These are phyloP conservation scores for Eutypella sp. DNA, from an alignment of 2,329 filamentous ascomycete species.

Conservation along the genomic window DNA sequence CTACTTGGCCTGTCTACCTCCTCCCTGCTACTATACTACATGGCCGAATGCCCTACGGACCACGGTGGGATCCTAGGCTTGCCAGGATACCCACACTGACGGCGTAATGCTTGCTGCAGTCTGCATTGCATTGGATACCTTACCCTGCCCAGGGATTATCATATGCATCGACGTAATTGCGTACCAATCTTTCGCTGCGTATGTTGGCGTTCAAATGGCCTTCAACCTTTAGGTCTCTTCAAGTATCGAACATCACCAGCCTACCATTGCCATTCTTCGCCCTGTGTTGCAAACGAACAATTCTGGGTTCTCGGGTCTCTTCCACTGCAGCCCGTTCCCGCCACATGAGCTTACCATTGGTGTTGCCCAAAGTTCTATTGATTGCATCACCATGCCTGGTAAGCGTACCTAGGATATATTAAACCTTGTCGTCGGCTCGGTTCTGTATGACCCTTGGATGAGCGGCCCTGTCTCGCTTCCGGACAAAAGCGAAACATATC, in stretches of 20 bases:
- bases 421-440: neutral
- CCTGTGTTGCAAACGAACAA: neutral
- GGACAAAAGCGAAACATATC: neutral
- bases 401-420: too few species aligned
- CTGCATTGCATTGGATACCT: neutral
- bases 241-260: neutral
- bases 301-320: slow-evolving; percentile 1
- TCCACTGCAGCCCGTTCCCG: neutral
- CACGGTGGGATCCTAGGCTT: neutral
- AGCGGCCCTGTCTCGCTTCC: neutral
- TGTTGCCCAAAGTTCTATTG: neutral
- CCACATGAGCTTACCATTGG: neutral
- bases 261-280: neutral
- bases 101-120: neutral
- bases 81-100: neutral
- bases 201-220: too few species aligned
- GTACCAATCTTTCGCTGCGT: too few species aligned
- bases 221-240: neutral
- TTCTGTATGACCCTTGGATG: neutral
- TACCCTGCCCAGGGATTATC: neutral
- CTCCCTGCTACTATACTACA: neutral
- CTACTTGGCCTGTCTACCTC: neutral
- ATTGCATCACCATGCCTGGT: slow-evolving; percentile 1
- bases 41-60: neutral
- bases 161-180: neutral